Base-by-base conservation (phyloP, 805 yeast genomes). In the Wickerhamiella nectarea region DNA sequence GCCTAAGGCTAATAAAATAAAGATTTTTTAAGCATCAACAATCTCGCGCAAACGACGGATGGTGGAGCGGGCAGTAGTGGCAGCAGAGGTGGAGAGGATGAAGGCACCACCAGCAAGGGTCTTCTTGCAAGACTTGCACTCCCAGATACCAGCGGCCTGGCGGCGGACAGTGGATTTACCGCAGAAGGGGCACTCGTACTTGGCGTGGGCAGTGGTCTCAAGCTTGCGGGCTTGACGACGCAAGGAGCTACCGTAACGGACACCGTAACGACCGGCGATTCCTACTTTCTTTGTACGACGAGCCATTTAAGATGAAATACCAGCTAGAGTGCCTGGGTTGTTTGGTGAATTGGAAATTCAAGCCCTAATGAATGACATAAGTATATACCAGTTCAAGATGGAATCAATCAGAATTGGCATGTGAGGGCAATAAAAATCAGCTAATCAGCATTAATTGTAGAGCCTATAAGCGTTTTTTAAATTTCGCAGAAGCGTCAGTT, bases 281-380 rank as follows among this genome's bases (percentile, higher is more conserved):
- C 99, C 99, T 71, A 91, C 99, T 85, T 91, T 91, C 94, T 91
- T 91, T 63, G 99, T 91, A 83, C 99, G 89, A 76, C 93, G 91
- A 74, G 98, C 83, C 99, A 55, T 55, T 45, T 46, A 36, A 29
- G 44, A 36, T 43, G 33, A 40, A 40, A 34, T 29, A 28, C 31
- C 35, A 14, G 38, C 22, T 22, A 35, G 12, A 6, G 42, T 19
- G 42, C 37, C n/a, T 34, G 29, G 38, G 29, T 29, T 31, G 36
- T 29, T 39, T 29, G 36, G 42, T 39, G 42, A 29, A 36, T 39
- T 24, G 26, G 36, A 12, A 28, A 5, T 18, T 11, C 19, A 21
- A 33, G 35, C 35, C 35, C 35, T 33, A 33, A 21, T 11, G 12
- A 2, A 6, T 33, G 19, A 33, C 21, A 21, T 33, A 17, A 33